Conservation (phyloP, 805 yeast genomes). For the Kazachstania bromeliacearum region DNA sequence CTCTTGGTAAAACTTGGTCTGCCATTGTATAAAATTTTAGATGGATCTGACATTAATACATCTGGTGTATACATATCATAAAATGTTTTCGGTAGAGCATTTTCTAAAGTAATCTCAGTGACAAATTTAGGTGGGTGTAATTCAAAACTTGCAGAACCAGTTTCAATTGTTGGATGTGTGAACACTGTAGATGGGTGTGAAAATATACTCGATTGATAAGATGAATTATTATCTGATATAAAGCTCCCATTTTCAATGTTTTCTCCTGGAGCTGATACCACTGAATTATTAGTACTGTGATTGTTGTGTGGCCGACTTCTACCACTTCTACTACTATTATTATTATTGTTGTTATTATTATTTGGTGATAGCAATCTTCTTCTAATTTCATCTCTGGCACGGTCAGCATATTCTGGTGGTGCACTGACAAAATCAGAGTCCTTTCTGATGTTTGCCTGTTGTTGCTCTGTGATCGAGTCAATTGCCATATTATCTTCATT, state of each 20-base stretch:
- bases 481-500: neutral
- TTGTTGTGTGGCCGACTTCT: too few relatives aligned
- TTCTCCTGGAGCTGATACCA: neutral
- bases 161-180: slow-evolving; percentile 13
- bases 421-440: slow-evolving; percentile 25
- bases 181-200: slow-evolving; percentile 19
- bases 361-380: slow-evolving; percentile 17
- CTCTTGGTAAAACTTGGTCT: slow-evolving; percentile 57
- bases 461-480: slow-evolving; percentile 2
- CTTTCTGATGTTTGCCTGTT: slow-evolving; percentile 4
- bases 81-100: slow-evolving; percentile 45
- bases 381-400: slow-evolving; percentile 30
- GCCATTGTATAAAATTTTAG: slow-evolving; percentile 39
- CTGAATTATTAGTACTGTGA: neutral
- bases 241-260: slow-evolving; percentile 11
- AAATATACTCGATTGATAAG: slow-evolving; percentile 22
- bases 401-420: slow-evolving; percentile 28
- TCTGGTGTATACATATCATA: slow-evolving; percentile 52
- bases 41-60: slow-evolving; percentile 35
- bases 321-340: neutral
- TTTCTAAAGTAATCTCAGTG: slow-evolving; percentile 31
- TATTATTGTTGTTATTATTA: neutral
- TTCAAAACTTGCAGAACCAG: slow-evolving; percentile 2
- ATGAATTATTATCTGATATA: slow-evolving; percentile 16
- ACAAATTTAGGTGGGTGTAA: slow-evolving; percentile 9